Evolutionary conservation across 257 asterid species (phyloP).

Genomic region (Ophiorrhiza pumila): DNA sequence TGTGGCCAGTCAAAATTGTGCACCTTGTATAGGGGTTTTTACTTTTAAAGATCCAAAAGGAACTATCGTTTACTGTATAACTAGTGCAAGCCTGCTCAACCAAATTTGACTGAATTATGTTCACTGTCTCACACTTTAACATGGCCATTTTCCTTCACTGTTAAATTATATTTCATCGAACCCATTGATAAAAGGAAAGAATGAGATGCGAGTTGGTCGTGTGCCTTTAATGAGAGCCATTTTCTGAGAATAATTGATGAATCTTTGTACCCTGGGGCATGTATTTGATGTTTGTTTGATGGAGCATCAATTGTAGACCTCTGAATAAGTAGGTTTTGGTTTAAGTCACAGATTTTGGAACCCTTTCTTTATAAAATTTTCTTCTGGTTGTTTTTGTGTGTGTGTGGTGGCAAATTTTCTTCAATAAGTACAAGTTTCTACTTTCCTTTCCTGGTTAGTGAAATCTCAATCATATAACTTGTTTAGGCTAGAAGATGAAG

Average conservation of each 20-base stretch:
- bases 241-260: not conserved
- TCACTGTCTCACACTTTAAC: too few species aligned
- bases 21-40: not conserved
- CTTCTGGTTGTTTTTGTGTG: not conserved
- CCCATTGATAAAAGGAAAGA: not conserved
- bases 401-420: not conserved
- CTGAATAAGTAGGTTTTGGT: not conserved
- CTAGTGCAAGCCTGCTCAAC: too few species aligned
- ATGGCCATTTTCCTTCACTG: not conserved
- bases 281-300: not conserved
- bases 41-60: too few species aligned
- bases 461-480: not conserved
- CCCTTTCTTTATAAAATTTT: not conserved
- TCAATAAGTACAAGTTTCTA: not conserved
- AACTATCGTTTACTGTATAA: too few species aligned
- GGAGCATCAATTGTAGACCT: not conserved
- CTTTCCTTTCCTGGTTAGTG: not conserved
- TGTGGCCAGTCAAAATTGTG: not conserved
- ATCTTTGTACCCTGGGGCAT: not conserved
- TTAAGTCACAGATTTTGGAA: not conserved
- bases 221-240: too few species aligned
- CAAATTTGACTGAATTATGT: too few species aligned
- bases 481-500: not conserved
- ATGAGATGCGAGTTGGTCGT: not conserved
- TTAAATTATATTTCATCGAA: not conserved